Evolutionary conservation across 495 filamentous ascomycete genomes (phyloP).

Genomic region (Delitschia confertaspora): DNA sequence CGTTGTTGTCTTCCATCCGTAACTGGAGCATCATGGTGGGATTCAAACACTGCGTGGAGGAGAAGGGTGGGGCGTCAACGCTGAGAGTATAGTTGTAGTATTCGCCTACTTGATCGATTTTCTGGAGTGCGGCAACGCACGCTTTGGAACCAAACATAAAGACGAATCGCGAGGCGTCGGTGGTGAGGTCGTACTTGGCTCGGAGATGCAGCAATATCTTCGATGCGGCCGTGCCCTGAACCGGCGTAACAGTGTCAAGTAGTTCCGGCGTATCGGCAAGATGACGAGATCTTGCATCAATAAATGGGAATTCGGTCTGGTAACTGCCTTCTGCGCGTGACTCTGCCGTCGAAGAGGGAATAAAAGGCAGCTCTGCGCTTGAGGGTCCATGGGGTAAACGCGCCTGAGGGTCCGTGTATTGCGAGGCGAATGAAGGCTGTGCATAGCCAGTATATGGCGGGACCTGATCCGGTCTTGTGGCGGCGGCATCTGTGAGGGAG

Average conservation of each 20-base stretch:
- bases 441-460: conserved; percentile 30
- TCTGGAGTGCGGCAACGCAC: conserved; percentile 53
- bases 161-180: conserved; percentile 46
- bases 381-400: conserved; percentile 32
- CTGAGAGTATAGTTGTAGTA: conserved; percentile 64
- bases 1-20: conserved; percentile 57
- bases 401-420: conserved; percentile 33
- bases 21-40: conserved; percentile 65
- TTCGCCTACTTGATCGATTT: conserved; percentile 49
- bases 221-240: conserved; percentile 56
- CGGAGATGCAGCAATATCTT: conserved; percentile 63
- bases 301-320: conserved; percentile 42
- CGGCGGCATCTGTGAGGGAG: conserved; percentile 27
- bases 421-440: conserved; percentile 32
- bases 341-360: conserved; percentile 30
- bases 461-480: conserved; percentile 37
- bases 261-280: conserved; percentile 43
- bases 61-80: conserved; percentile 62
- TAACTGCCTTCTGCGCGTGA: conserved; percentile 41
- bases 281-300: conserved; percentile 44
- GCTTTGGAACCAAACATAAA: conserved; percentile 68
- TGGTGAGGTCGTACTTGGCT: conserved; percentile 61
- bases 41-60: conserved; percentile 55
- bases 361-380: conserved; percentile 28
- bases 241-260: conserved; percentile 53